Base-by-base conservation (phyloP, 176 grass and related monocot genomes). In the Alopecurus myosuroides region DNA sequence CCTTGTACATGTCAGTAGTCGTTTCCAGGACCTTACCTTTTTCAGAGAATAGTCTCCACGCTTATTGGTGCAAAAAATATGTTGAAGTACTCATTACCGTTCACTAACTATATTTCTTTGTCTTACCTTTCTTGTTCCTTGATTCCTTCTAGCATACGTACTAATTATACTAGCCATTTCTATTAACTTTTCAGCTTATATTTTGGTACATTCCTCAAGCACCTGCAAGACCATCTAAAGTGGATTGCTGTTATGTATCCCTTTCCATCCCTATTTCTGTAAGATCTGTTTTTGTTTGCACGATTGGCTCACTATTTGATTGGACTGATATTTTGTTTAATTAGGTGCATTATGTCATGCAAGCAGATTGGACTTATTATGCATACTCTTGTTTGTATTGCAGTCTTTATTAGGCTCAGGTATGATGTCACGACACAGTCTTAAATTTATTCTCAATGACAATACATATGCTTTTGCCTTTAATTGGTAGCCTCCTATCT, bases 401-500 rank as follows among this genome's bases (percentile, higher is more conserved):
- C 56, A 31, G 20, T 80, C 46, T 84, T 84, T 80, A 80, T 80
- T 80, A 80, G 57, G 55, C 81, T 51, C 71, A 48, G 55, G 53
- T 65, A 72, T 72, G 22, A 20, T 73, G 75, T 83, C 79, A 83
- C 13, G 76, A 50, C 56, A 77, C 74, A 87, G 14, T 70, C 76
- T 37, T 74, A 75, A 68, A 51, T 90, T 55, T 84, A 86, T 90
- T 90, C 84, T 67, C 57, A 79, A 40, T 68, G 80, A 67, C 37
- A 68, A 75, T 39, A 69, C 8, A 61, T 86, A 78, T 87, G 80
- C 81, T 80, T 82, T 74, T 76, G 25, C 50, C 89, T 87, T 87
- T 87, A 87, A 77, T 81, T 87, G 70, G 48, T 87, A 83, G 81
- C 89, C 85, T 91, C 76, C 60, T 87, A 84, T 91, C 25, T 30